phyloP scores from a whole-genome alignment of 805 yeast genomes.

The Kluyveromyces lactis region DNA sequence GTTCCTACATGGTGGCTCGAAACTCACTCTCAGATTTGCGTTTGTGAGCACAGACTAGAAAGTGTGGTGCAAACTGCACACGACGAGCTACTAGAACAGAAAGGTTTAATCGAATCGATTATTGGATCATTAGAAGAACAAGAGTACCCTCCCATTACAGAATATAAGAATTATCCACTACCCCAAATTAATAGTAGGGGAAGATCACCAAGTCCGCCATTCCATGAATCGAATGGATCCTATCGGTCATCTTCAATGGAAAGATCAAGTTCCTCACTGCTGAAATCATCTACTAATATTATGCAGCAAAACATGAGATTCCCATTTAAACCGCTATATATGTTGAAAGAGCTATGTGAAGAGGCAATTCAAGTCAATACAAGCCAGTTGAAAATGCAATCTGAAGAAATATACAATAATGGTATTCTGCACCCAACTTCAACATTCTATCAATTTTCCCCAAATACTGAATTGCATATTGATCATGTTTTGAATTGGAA shows the following conservation, averaged over 20 bases:
- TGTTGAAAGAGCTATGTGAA: conserved; percentile 58
- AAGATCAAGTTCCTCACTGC: too few relatives aligned
- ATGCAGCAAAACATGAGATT: conserved; percentile 38
- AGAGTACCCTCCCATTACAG: conserved; percentile 22
- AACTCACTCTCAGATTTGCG: conserved; percentile 79
- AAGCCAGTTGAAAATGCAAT: conserved; percentile 41
- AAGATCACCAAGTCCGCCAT: not conserved
- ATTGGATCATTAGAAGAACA: conserved; percentile 19
- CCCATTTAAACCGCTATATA: conserved; percentile 53
- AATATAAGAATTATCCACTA: conserved; percentile 53
- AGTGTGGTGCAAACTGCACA: conserved; percentile 69
- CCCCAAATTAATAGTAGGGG: conserved; percentile 22
- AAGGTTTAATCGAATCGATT: conserved; percentile 38
- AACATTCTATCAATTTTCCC: conserved; percentile 39
- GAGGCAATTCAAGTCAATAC: conserved; percentile 67
- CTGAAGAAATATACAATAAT: conserved; percentile 11
- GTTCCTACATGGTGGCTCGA: conserved; percentile 98
- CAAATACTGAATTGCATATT: conserved; percentile 53
- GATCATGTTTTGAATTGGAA: conserved; percentile 31
- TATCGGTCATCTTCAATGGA: not conserved
- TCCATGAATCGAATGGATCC: not conserved
- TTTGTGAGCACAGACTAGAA: conserved; percentile 74
- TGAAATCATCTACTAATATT: conserved; percentile 17
- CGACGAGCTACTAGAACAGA: conserved; percentile 69
- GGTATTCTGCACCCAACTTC: conserved; percentile 4